Conservation (phyloP, 2,329 filamentous ascomycete genomes). For the Aureobasidium sp. region DNA sequence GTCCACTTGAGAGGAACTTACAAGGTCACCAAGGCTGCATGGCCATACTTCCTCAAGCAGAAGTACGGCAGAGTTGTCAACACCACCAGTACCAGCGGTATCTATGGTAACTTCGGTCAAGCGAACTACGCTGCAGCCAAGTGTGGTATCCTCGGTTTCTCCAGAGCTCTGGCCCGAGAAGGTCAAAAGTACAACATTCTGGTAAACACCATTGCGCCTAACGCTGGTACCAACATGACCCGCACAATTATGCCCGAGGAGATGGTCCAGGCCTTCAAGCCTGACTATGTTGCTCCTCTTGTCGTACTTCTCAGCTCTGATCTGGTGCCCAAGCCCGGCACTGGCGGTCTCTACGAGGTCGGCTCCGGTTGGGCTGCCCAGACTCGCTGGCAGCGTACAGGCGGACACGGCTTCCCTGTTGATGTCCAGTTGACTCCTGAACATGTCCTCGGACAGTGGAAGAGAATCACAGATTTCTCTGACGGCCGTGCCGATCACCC, state of each 20-base stretch:
- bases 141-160: constrained; percentile 85
- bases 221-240: constrained; percentile 94
- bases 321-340: constrained; percentile 74
- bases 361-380: constrained; percentile 88
- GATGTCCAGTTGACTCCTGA: constrained; percentile 80
- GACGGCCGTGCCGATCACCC: constrained; percentile 83
- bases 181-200: constrained; percentile 96
- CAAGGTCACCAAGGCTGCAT: constrained; percentile 94
- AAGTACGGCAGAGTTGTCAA: constrained; percentile 97
- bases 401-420: constrained; percentile 84
- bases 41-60: constrained; percentile 96
- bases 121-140: constrained; percentile 80
- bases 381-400: constrained; percentile 90
- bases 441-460: constrained; percentile 68
- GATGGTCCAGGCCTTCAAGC: constrained; percentile 98
- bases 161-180: constrained; percentile 84
- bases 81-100: constrained; percentile 92
- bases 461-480: constrained; percentile 78
- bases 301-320: constrained; percentile 83
- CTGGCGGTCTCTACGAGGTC: constrained; percentile 86
- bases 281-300: constrained; percentile 91
- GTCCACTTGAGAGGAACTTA: constrained; percentile 93
- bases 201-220: constrained; percentile 96
- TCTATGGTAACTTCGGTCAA: constrained; percentile 98
- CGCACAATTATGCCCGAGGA: constrained; percentile 91